A percentile compares a stretch with the other conserved stretches of the same genome.
These are phyloP conservation scores for Litsea cubeba DNA, from an alignment of 164 flowering plant genomes.

Conservation along the genomic window DNA sequence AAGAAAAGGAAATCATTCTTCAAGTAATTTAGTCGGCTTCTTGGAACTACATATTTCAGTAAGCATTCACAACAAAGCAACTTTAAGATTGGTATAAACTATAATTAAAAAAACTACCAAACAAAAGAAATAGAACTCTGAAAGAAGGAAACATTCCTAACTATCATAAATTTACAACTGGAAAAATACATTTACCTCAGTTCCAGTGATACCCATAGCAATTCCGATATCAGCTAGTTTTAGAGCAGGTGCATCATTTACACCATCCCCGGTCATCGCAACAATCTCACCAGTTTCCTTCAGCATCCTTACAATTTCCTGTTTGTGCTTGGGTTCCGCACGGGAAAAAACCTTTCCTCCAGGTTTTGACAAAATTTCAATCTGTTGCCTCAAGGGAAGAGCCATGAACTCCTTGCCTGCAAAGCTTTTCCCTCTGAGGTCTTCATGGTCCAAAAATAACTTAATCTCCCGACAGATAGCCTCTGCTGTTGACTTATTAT, in stretches of 20 bases:
- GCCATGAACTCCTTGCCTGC: slow-evolving; percentile 81
- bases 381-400: slow-evolving; percentile 48
- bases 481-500: slow-evolving; percentile 88
- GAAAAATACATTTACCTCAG: slow-evolving; percentile 51
- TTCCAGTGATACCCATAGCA: slow-evolving; percentile 93
- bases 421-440: slow-evolving; percentile 54
- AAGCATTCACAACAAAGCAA: neutral
- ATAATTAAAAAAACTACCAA: no score
- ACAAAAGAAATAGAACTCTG: no score
- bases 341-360: slow-evolving; percentile 81
- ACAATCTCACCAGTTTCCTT: slow-evolving; percentile 87
- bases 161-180: neutral
- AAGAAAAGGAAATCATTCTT: neutral
- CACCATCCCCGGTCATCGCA: slow-evolving; percentile 99
- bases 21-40: neutral
- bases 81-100: neutral
- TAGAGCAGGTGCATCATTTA: slow-evolving; percentile 94
- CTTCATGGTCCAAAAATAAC: slow-evolving; percentile 50
- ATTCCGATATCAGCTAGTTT: slow-evolving; percentile 91
- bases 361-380: slow-evolving; percentile 49
- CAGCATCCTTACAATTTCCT: slow-evolving; percentile 86
- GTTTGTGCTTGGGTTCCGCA: slow-evolving; percentile 93
- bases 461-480: slow-evolving; percentile 74
- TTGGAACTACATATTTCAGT: neutral
- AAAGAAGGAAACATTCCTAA: no score